Percentiles rank a stretch among this genome's conserved stretches.
Evolutionary conservation across 176 grass and related monocot genomes (phyloP).

Genomic region (Themeda triandra): DNA sequence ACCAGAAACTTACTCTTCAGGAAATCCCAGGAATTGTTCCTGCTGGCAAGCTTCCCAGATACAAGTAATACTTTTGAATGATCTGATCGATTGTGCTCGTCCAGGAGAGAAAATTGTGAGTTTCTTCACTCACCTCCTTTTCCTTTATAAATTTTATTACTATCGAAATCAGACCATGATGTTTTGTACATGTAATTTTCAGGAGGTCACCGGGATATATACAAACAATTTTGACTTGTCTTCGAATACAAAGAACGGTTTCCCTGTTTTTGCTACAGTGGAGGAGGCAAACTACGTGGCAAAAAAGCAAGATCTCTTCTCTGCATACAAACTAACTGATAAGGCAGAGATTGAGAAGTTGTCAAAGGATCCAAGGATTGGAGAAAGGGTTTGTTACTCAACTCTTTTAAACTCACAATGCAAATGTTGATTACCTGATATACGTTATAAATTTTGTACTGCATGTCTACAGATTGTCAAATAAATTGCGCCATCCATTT

Average conservation of each 20-base stretch:
- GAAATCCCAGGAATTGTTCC: constrained; percentile 98
- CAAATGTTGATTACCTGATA: neutral
- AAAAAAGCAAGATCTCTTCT: constrained; percentile 97
- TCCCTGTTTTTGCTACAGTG: constrained; percentile 94
- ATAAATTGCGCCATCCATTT: constrained; percentile 98
- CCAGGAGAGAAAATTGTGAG: no score
- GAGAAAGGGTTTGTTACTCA: constrained; percentile 76
- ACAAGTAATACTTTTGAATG: constrained; percentile 98
- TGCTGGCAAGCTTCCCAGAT: constrained; percentile 90
- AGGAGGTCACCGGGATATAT: constrained; percentile 89
- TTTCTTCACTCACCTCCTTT: no score
- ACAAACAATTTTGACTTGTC: constrained; percentile 99
- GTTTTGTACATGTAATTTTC: no score
- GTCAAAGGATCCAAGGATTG: constrained; percentile 89
- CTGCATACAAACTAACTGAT: constrained; percentile 95
- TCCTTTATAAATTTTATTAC: no score
- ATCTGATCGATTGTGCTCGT: constrained; percentile 89
- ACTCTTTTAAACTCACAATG: constrained; percentile 5
- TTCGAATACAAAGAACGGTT: constrained; percentile 97
- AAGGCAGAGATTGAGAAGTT: constrained; percentile 95
- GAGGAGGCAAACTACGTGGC: constrained; percentile 92
- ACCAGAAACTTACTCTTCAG: constrained; percentile 93
- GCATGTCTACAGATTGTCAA: constrained; percentile 56
- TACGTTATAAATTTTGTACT: no score
- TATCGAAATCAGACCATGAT: neutral